A percentile compares a stretch with the other conserved stretches of the same genome.
These are phyloP conservation scores for Nitzschia palea DNA, from an alignment of 108 stramenopile genomes.

Conservation along the genomic window DNA sequence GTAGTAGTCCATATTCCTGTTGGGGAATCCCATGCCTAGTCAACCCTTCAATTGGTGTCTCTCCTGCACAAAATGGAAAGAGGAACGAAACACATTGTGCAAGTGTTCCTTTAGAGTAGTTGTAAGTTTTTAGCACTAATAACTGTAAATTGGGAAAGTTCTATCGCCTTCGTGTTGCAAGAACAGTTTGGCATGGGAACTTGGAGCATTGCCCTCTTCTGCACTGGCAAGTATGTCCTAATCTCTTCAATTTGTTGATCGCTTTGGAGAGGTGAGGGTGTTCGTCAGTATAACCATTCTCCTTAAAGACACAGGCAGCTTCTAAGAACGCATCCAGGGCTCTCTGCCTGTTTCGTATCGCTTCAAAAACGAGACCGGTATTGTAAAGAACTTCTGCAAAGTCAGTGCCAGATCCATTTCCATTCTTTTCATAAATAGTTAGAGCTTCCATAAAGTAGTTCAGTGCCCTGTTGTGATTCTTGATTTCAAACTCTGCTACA, in stretches of 20 bases:
- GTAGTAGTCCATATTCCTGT: too few species aligned
- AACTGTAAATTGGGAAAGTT: too few species aligned
- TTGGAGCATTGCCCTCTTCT: background rate
- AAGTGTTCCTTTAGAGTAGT: too few species aligned
- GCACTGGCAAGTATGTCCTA: slow-evolving; percentile 13
- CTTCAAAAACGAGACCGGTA: slow-evolving; percentile 52
- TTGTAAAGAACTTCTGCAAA: slow-evolving; percentile 55
- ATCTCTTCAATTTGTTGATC: slow-evolving; percentile 27
- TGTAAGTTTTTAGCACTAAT: too few species aligned
- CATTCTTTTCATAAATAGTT: slow-evolving; percentile 42
- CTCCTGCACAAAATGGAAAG: too few species aligned
- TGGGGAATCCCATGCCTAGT: too few species aligned
- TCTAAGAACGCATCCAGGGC: slow-evolving; percentile 50
- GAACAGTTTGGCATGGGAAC: background rate
- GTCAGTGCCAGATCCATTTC: slow-evolving; percentile 26
- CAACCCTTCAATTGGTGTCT: too few species aligned
- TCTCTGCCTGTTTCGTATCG: slow-evolving; percentile 37
- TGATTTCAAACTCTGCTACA: slow-evolving; percentile 46
- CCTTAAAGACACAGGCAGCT: slow-evolving; percentile 45
- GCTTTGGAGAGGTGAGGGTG: slow-evolving; percentile 44
- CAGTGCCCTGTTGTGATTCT: slow-evolving; percentile 47
- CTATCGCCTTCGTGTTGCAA: background rate
- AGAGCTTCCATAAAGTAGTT: slow-evolving; percentile 60
- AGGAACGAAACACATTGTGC: too few species aligned
- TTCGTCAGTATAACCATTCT: slow-evolving; percentile 35